Percentiles rank a stretch among this genome's conserved stretches.
Evolutionary conservation across 2,329 filamentous ascomycete species (phyloP).

Genomic region (Claviceps pazoutovae): DNA sequence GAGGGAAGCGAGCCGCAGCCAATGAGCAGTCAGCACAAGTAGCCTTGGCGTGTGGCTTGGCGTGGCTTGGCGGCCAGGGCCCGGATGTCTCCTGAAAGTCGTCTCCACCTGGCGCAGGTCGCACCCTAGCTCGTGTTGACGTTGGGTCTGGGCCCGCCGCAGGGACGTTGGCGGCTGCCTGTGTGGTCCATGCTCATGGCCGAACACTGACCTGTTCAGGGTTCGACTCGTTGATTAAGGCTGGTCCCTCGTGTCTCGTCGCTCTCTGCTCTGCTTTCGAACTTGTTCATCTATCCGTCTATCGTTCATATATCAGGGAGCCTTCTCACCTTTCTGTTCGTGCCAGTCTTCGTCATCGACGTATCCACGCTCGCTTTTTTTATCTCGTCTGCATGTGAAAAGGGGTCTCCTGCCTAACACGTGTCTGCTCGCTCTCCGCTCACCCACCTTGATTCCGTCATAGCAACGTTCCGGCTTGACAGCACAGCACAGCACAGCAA

Average conservation of each 20-base stretch:
- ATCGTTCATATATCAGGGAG: background rate
- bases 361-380: background rate
- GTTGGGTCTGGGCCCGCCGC: background rate
- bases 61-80: background rate
- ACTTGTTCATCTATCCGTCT: background rate
- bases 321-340: background rate
- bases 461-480: background rate
- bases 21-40: background rate
- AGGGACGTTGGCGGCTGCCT: background rate
- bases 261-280: background rate
- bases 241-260: background rate
- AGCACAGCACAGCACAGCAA: background rate
- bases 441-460: background rate
- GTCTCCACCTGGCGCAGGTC: background rate
- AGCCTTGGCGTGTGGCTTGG: background rate
- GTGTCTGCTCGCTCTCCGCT: background rate
- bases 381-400: background rate
- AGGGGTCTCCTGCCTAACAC: conserved; percentile 2
- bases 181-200: background rate
- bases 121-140: conserved; percentile 4
- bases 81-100: background rate
- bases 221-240: background rate
- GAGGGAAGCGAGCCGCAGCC: background rate
- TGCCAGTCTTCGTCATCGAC: background rate
- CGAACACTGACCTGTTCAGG: background rate